These are phyloP conservation scores for Penicillium argentinense DNA, from an alignment of 495 filamentous ascomycete genomes.

Conservation along the genomic window DNA sequence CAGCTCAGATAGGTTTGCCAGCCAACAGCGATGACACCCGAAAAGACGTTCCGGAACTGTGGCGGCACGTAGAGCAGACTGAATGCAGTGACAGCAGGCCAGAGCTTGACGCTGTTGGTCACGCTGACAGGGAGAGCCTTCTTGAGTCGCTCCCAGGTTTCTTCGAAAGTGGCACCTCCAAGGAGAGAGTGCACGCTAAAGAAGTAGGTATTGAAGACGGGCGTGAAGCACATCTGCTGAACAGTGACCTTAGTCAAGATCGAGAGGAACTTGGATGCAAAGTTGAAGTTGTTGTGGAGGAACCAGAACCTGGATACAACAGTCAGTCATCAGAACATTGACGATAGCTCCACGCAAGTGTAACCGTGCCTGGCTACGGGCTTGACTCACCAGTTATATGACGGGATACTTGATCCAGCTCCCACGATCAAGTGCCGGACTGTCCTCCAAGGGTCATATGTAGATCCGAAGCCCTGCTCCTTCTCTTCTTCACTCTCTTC, in stretches of 20 bases:
- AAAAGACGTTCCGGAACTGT: conserved; percentile 77
- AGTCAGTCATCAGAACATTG: conserved; percentile 3
- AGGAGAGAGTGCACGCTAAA: conserved; percentile 78
- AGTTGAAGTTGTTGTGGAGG: conserved; percentile 79
- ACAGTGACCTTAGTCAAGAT: conserved; percentile 73
- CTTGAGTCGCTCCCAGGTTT: conserved; percentile 67
- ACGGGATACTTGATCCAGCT: conserved; percentile 67
- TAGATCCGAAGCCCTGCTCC: conserved; percentile 37
- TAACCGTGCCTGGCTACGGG: not conserved
- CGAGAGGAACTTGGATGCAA: conserved; percentile 65
- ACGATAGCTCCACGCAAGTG: not conserved
- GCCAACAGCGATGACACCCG: conserved; percentile 72
- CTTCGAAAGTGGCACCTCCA: conserved; percentile 55
- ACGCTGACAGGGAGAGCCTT: conserved; percentile 75
- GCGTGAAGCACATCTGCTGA: conserved; percentile 81
- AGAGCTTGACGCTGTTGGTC: conserved; percentile 80
- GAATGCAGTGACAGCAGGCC: conserved; percentile 86
- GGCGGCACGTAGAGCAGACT: conserved; percentile 80
- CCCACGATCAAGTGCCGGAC: conserved; percentile 73
- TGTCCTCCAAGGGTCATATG: conserved; percentile 71
- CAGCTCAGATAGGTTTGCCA: conserved; percentile 91
- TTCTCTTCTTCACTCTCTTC: conserved; percentile 9
- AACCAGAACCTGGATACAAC: conserved; percentile 67
- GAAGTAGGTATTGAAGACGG: conserved; percentile 88
- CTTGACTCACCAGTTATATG: conserved; percentile 67